Evolutionary conservation across 2,329 filamentous ascomycete species (phyloP).

Genomic region (Trichothecium sympodiale): DNA sequence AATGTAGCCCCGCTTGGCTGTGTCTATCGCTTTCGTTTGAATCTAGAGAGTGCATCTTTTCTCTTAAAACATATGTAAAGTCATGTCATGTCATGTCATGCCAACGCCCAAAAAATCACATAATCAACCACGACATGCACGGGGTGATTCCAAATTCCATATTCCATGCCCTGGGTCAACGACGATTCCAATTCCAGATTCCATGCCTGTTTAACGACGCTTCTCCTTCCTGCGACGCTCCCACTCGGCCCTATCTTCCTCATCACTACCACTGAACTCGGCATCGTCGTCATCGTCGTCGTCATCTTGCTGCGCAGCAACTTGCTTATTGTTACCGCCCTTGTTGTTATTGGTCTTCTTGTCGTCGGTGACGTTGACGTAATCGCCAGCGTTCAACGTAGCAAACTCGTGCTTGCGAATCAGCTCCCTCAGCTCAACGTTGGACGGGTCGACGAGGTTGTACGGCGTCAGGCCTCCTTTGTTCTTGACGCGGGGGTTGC

Average conservation of each 20-base stretch:
- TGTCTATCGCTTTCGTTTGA: too few relatives aligned
- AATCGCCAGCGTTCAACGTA: conserved; percentile 45
- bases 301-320: conserved; percentile 7
- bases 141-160: too few relatives aligned
- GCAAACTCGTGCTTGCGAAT: conserved; percentile 64
- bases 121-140: too few relatives aligned
- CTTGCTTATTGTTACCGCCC: neutral
- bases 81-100: too few relatives aligned
- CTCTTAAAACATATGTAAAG: too few relatives aligned
- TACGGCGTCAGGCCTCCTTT: conserved; percentile 60
- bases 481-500: conserved; percentile 48
- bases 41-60: too few relatives aligned
- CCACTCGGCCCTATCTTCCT: conserved; percentile 52
- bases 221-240: conserved; percentile 38
- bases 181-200: too few relatives aligned
- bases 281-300: conserved; percentile 38
- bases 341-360: conserved; percentile 35
- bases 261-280: conserved; percentile 54
- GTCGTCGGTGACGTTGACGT: conserved; percentile 27
- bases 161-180: too few relatives aligned
- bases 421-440: conserved; percentile 47
- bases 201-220: conserved; percentile 14
- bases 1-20: too few relatives aligned
- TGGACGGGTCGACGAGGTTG: conserved; percentile 64
- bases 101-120: too few relatives aligned